Evolutionary conservation across 495 filamentous ascomycete genomes (phyloP).

Genomic region (Penicillium odoratum): DNA sequence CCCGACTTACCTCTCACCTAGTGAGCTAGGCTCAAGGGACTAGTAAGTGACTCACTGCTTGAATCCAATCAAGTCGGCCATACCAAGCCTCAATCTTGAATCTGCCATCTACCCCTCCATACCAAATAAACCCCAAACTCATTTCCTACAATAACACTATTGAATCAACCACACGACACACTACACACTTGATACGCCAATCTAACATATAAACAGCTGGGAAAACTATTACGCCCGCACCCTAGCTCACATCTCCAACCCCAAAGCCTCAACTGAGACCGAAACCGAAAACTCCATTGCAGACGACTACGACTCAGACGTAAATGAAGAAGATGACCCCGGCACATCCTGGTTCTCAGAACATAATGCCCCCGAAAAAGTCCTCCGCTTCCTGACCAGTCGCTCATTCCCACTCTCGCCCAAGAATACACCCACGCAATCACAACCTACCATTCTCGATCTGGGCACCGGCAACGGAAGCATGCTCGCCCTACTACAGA

Average conservation of each 20-base stretch:
- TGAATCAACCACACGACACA: no score
- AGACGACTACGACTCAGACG: conserved; percentile 16
- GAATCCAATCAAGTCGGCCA: neutral
- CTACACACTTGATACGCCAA: conserved; percentile 2
- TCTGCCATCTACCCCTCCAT: conserved; percentile 18
- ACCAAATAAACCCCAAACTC: neutral
- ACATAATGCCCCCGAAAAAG: conserved; percentile 50
- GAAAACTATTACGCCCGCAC: conserved; percentile 50
- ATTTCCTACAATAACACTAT: neutral
- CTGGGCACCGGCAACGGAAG: conserved; percentile 93
- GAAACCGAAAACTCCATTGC: conserved; percentile 6
- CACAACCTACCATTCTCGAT: conserved; percentile 58
- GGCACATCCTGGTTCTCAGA: conserved; percentile 57
- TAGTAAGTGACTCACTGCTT: conserved; percentile 40
- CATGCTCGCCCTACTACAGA: conserved; percentile 72
- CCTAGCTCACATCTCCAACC: conserved; percentile 36
- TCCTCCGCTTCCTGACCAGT: conserved; percentile 43
- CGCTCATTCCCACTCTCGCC: conserved; percentile 38
- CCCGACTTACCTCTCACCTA: conserved; percentile 49
- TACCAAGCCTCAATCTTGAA: neutral
- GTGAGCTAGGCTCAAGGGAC: conserved; percentile 55
- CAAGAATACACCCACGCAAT: conserved; percentile 20
- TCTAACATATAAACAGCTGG: conserved; percentile 31
- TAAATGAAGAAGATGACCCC: conserved; percentile 47
- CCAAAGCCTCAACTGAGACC: conserved; percentile 6